Evolutionary conservation across 441 rosid species (phyloP).

Genomic region (Rhodomyrtus psidioides): DNA sequence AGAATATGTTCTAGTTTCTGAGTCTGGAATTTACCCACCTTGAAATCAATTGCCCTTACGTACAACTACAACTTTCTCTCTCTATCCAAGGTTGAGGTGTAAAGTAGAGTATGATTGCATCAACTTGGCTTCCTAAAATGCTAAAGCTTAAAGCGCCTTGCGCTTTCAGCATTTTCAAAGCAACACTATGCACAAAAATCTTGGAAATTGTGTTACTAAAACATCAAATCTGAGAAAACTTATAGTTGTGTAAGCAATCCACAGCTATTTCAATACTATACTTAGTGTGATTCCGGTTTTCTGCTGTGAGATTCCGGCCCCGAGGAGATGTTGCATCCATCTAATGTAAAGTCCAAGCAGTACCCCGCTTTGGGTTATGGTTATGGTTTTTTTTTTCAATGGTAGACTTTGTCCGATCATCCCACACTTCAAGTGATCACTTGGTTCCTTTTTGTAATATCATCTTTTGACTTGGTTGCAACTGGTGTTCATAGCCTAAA

Average conservation of each 20-base stretch:
- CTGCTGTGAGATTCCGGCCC: not conserved
- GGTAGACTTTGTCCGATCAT: not conserved
- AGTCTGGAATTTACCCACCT: too few species aligned
- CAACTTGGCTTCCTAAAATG: too few species aligned
- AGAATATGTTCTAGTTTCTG: too few species aligned
- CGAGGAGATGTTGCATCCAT: not conserved
- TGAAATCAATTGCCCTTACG: too few species aligned
- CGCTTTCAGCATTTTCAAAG: too few species aligned
- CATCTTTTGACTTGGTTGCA: not conserved
- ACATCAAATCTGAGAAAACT: not conserved
- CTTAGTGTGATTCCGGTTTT: not conserved
- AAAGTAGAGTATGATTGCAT: not conserved
- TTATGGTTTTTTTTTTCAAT: not conserved
- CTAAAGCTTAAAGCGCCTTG: too few species aligned
- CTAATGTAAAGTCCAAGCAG: not conserved
- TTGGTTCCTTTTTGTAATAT: not conserved
- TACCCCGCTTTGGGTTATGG: not conserved
- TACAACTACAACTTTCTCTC: not conserved
- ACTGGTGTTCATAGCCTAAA: not conserved
- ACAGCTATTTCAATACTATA: not conserved
- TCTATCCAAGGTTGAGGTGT: not conserved
- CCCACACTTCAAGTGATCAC: not conserved
- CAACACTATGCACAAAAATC: too few species aligned
- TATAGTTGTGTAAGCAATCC: not conserved
- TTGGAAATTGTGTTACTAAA: too few species aligned